These are phyloP conservation scores for Colletotrichum costaricense DNA, from an alignment of 2,329 filamentous ascomycete genomes.

Conservation along the genomic window DNA sequence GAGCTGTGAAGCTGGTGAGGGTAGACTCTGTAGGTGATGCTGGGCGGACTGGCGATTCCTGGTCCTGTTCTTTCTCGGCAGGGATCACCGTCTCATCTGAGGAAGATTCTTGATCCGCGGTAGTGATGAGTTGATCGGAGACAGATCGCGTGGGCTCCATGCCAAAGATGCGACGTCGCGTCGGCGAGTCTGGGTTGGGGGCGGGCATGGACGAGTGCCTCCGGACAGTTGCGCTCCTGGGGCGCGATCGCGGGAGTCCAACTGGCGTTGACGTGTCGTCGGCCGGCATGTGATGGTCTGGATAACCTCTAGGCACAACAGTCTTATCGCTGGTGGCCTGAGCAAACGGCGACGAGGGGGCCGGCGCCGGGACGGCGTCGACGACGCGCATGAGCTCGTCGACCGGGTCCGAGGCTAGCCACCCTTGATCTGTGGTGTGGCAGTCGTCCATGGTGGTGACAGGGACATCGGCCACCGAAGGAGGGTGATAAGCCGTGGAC, in stretches of 20 bases:
- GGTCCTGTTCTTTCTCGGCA: not conserved
- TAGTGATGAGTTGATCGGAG: constrained; percentile 1
- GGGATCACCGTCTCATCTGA: constrained; percentile 29
- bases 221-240: constrained; percentile 30
- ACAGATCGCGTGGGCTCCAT: not conserved
- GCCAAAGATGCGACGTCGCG: not conserved
- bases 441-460: not conserved
- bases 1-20: constrained; percentile 42
- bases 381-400: constrained; percentile 12
- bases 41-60: constrained; percentile 24
- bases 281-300: constrained; percentile 24
- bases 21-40: constrained; percentile 47
- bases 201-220: constrained; percentile 13
- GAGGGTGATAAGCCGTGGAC: constrained; percentile 22
- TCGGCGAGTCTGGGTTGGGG: not conserved
- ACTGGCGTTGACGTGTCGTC: constrained; percentile 20
- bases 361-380: constrained; percentile 13
- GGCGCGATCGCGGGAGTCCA: constrained; percentile 19
- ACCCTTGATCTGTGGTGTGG: constrained; percentile 1
- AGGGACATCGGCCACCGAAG: constrained; percentile 12
- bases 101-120: constrained; percentile 19
- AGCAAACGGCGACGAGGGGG: not conserved
- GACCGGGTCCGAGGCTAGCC: constrained; percentile 17
- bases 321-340: constrained; percentile 15
- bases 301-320: not conserved